These are phyloP conservation scores for Chaetomium sp. DNA, from an alignment of 2,329 filamentous ascomycete species.

Conservation along the genomic window DNA sequence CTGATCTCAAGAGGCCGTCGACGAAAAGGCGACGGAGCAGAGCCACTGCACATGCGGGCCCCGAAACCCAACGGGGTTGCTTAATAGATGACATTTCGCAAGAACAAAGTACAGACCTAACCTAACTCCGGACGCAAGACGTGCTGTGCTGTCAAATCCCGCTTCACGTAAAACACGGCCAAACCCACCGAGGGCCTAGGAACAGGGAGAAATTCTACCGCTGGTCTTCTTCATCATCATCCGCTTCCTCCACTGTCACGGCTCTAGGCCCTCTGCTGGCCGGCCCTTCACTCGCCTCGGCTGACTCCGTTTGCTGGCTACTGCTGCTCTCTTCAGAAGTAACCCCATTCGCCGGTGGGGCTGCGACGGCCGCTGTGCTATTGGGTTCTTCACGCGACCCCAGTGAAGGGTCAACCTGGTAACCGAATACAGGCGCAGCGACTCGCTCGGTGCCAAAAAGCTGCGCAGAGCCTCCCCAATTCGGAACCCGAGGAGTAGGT, in stretches of 20 bases:
- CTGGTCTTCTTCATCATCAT: slow-evolving; percentile 29
- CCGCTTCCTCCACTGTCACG: slow-evolving; percentile 42
- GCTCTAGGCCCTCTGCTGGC: slow-evolving; percentile 33
- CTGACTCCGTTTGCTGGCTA: slow-evolving; percentile 12
- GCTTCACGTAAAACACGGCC: neutral
- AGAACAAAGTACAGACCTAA: neutral
- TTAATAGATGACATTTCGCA: neutral
- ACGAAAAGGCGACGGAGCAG: neutral
- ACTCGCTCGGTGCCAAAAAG: slow-evolving; percentile 34
- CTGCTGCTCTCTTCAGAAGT: slow-evolving; percentile 7
- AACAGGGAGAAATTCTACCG: neutral
- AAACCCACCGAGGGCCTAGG: no score
- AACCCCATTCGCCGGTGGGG: neutral
- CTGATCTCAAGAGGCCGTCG: no score
- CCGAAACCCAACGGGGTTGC: neutral
- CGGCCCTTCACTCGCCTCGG: slow-evolving; percentile 11
- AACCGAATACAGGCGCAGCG: slow-evolving; percentile 18
- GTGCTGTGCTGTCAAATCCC: neutral
- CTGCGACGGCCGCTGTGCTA: neutral
- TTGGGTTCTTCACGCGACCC: slow-evolving; percentile 9
- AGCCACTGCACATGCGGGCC: neutral
- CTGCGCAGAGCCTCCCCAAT: slow-evolving; percentile 46
- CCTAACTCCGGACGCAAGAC: neutral
- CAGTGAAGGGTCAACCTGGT: slow-evolving; percentile 15
- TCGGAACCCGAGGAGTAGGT: slow-evolving; percentile 43